Conservation (phyloP, 78 protist genomes). For the Planoprotostelium fungivorum region DNA sequence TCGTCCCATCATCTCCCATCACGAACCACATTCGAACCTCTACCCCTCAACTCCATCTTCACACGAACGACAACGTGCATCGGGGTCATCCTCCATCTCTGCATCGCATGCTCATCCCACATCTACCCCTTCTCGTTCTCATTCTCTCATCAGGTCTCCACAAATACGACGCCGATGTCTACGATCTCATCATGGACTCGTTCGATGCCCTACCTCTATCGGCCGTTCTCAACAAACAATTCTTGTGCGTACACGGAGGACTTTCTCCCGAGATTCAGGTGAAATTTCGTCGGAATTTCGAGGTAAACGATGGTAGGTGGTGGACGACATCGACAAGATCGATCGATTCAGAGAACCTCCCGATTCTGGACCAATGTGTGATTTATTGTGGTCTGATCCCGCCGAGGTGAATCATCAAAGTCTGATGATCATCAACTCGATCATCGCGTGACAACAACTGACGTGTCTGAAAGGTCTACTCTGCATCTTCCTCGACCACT, state of each 20-base stretch:
- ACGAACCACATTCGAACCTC: too few species aligned
- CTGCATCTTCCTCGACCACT: constrained; percentile 3
- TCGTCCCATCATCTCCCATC: too few species aligned
- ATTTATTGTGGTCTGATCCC: constrained; percentile 98
- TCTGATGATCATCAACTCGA: neutral
- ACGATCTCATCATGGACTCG: constrained; percentile 80
- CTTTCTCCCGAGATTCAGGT: constrained; percentile 87
- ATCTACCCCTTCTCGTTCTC: constrained; percentile 12
- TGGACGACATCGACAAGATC: constrained; percentile 75
- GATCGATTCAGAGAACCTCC: constrained; percentile 97
- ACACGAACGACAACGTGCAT: too few species aligned
- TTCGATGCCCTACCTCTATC: constrained; percentile 94
- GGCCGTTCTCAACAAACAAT: constrained; percentile 84
- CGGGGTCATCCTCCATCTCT: too few species aligned
- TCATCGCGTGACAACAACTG: too few species aligned
- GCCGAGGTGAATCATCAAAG: constrained; percentile 53
- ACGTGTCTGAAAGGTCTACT: too few species aligned
- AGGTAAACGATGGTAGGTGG: neutral
- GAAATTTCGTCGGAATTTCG: neutral
- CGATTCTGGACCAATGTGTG: constrained; percentile 91
- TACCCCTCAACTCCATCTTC: neutral
- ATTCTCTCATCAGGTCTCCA: constrained; percentile 42
- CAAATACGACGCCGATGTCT: constrained; percentile 81
- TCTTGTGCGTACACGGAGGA: constrained; percentile 97
- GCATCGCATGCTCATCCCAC: too few species aligned